Base-by-base conservation (phyloP, 2,329 filamentous ascomycete species). In the Juglanconis oblonga region DNA sequence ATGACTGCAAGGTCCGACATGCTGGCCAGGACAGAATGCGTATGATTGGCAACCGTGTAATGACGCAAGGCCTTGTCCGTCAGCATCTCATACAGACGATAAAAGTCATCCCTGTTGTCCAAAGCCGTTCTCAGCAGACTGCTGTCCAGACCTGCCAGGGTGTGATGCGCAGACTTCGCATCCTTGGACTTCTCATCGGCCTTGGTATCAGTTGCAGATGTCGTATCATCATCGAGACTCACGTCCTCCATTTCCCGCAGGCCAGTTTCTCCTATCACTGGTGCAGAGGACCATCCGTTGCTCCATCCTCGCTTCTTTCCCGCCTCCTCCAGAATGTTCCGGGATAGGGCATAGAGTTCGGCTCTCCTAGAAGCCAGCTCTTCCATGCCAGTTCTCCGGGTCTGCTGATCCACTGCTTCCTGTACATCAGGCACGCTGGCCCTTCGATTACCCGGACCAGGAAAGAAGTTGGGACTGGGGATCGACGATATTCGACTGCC, bases 1-100 rank as follows among this genome's bases (percentile, higher is more conserved):
- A 97, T 78, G 5, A 95, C 83, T 1, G 92, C 95, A 50, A 98
- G 81, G 72, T 99, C 95, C 9, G 91, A 89, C 72, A 93, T 85
- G 62, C 88, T 87, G 24, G 87, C 83, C 66, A 96, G 87, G 1
- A 90, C 87, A 7, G 91, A 90, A 67, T 96, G 89, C 0, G 81
- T 81, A 64, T 94, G 89, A 58, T 87, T 89, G 4, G 93, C 92
- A 4, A 92, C 85, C 13, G 87, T 87, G 71, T 91, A 96, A 70
- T 97, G 90, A 1, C 90, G 89, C 59, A 96, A 84, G 3, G 93
- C 88, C 63, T 90, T 88, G 67, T 95, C 89, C 7, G 91, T 97
- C n/a, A 97, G 79, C 9, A 85, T 87, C 69, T 94, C 86, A 67
- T 88, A 90, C 0, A 88, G 77, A 6, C 79, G 78, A 64, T 87